Evolutionary conservation across 495 filamentous ascomycete genomes (phyloP).

Genomic region (Evernia prunastri): DNA sequence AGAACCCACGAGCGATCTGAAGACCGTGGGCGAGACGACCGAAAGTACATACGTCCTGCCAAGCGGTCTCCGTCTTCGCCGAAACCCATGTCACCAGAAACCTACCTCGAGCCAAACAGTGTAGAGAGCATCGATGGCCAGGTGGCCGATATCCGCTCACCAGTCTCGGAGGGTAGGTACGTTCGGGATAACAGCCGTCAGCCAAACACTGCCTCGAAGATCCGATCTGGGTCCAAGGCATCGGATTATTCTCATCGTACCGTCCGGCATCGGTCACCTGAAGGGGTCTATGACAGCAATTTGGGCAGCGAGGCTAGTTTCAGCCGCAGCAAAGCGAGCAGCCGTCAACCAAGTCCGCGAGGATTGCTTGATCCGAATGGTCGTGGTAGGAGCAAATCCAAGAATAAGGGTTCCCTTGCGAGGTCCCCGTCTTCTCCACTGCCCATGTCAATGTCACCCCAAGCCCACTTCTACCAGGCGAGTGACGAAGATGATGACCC

Average conservation of each 20-base stretch:
- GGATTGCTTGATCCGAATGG: constrained; percentile 35
- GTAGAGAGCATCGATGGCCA: constrained; percentile 36
- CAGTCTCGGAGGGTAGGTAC: constrained; percentile 19
- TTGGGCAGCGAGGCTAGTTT: constrained; percentile 21
- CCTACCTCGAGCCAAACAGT: constrained; percentile 45
- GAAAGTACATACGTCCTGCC: constrained; percentile 68
- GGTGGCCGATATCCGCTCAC: constrained; percentile 13
- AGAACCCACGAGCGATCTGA: constrained; percentile 55
- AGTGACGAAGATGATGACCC: constrained; percentile 52
- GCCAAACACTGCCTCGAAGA: constrained; percentile 20
- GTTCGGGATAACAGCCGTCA: constrained; percentile 11
- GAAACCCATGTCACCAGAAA: constrained; percentile 90
- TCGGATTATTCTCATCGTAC: constrained; percentile 26
- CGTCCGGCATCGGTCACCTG: constrained; percentile 26
- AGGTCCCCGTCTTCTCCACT: constrained; percentile 77
- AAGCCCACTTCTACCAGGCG: constrained; percentile 30
- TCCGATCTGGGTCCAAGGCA: constrained; percentile 27
- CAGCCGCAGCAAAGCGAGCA: constrained; percentile 32
- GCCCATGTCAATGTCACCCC: constrained; percentile 59
- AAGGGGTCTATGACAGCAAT: constrained; percentile 16
- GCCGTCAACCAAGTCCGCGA: constrained; percentile 47
- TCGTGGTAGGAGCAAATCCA: constrained; percentile 46
- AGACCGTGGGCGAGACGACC: constrained; percentile 57
- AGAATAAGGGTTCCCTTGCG: constrained; percentile 48
- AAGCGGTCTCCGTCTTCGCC: constrained; percentile 87